Percentiles rank a stretch among this genome's conserved stretches.
phyloP scores from a whole-genome alignment of 1,284 basidiomycete genomes.

The Cryptococcus maquisensis region DNA sequence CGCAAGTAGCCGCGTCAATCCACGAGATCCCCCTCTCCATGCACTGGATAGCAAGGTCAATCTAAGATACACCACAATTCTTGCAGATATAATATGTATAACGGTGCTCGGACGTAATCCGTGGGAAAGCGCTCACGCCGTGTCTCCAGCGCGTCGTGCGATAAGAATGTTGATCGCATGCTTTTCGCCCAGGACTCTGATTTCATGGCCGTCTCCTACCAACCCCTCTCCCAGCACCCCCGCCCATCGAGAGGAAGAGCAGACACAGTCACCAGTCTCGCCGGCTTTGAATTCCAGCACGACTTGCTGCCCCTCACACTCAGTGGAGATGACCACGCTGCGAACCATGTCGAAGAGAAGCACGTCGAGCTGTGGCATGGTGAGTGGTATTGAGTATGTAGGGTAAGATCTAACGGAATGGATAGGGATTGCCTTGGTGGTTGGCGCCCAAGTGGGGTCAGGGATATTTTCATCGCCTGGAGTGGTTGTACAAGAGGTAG shows the following conservation, averaged over 20 bases:
- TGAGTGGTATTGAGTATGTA: conserved; percentile 40
- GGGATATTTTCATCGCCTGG: conserved; percentile 92
- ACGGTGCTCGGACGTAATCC: too few species aligned
- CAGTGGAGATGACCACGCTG: conserved; percentile 62
- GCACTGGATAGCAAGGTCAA: too few species aligned
- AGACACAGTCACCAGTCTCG: conserved; percentile 58
- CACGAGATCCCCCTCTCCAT: too few species aligned
- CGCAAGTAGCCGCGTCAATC: too few species aligned
- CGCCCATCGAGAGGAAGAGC: conserved; percentile 46
- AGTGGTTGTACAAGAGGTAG: conserved; percentile 79
- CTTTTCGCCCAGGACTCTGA: too few species aligned
- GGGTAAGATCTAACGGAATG: neutral
- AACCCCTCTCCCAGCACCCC: conserved; percentile 4
- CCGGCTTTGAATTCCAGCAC: conserved; percentile 69
- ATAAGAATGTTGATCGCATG: too few species aligned
- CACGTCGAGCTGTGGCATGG: conserved; percentile 73
- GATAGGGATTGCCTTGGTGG: conserved; percentile 73
- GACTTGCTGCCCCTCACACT: conserved; percentile 70
- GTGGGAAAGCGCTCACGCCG: too few species aligned
- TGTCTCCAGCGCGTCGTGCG: too few species aligned
- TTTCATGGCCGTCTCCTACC: conserved; percentile 1
- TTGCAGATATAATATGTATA: too few species aligned
- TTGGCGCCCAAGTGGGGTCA: conserved; percentile 82
- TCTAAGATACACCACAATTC: too few species aligned
- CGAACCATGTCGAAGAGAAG: conserved; percentile 54